Base-by-base conservation (phyloP, 768 basidiomycete genomes). In the Leccinellum albellum region DNA sequence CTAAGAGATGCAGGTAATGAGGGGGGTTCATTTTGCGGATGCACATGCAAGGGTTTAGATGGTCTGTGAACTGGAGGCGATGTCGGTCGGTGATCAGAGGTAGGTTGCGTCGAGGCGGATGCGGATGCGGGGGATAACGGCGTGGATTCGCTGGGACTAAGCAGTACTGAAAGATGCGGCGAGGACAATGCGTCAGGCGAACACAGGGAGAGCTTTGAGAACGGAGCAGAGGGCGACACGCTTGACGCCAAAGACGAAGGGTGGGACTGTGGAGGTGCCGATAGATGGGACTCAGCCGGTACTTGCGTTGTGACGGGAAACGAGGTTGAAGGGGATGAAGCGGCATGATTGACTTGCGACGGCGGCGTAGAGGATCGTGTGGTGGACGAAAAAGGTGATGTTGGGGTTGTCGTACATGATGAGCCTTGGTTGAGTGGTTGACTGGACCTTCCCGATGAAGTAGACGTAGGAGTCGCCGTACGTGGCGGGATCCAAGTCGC, bases 161-260 rank as follows among this genome's bases (percentile, higher is more conserved):
- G 45, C 40, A 61, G 47, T 10, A 60, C 37, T 42, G 67, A 57
- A 13, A 52, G 35, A 31, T 53, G 54, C 12, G 63, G 40, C 13
- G 51, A 53, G 21, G 57, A 58, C 28, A 55, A 55, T 50, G 61
- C 57, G 52, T 72, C 57, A 50, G 76, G 73, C 46, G 72, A 72
- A 61, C 79, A 61, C 59, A 84, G 57, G 2, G 83, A 83, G 37
- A 85, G 72, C 50, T 78, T 79, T 46, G 83, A 78, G 57, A 85
- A 84, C 0, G 80, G 74, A 4, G 72, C 67, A 0, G 82, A 76
- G 1, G 81, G 82, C 0, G 82, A 83, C 3, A 67, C 64, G 3
- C 58, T 59, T n/a, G 68, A 35, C 6, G 26, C 48, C 20, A 58
- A 31, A 24, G 50, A 48, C 28, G 37, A 15, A 8, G 57, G 14